Base-by-base conservation (phyloP, 257 asterid genomes). In the Mitragyna speciosa region DNA sequence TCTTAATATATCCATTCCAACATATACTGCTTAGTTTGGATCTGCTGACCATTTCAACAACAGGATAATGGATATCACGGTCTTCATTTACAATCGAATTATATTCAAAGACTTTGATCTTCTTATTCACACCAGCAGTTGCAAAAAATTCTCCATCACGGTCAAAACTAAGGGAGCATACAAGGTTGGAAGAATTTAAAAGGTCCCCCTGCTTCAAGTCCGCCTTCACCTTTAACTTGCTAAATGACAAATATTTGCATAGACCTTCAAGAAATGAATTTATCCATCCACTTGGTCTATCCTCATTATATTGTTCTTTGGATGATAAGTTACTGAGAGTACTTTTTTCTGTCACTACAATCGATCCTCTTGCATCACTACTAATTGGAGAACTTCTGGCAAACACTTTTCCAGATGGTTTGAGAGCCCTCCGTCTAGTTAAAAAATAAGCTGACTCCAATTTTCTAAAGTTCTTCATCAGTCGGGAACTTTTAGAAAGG, bases 61-160 rank as follows among this genome's bases (percentile, higher is more conserved):
- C 97, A 31, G 98, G 99, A 79, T 94, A 96, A 84, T 90, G 98
- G 81, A 96, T 96, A 85, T 96, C 99, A 5, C 91, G 93, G 74
- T 91, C 89, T 84, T 87, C 93, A 71, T 88, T 88, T 77, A 91
- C 81, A 79, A 94, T 85, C 2, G 98, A 88, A 78, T 89, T 92
- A 82, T 89, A 94, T 84, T 94, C 98, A 41, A 96, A 96, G 39
- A 96, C 91, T 83, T 96, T 96, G 80, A 96, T 96, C 89, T 94
- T 96, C 92, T 90, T 96, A 83, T 92, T 96, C n/a, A 96, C 98
- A 67, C 99, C 99, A 65, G 99, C 99, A 73, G 96, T 90, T 2
- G 99, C 99, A 41, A 96, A 90, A 87, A 90, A 94, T 89, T 96
- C 97, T 80, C 96, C 96, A 79, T 94, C 99, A 49, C 98, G 98